These are phyloP conservation scores for Aspergillus nomiae DNA, from an alignment of 2,329 filamentous ascomycete genomes.

Conservation along the genomic window DNA sequence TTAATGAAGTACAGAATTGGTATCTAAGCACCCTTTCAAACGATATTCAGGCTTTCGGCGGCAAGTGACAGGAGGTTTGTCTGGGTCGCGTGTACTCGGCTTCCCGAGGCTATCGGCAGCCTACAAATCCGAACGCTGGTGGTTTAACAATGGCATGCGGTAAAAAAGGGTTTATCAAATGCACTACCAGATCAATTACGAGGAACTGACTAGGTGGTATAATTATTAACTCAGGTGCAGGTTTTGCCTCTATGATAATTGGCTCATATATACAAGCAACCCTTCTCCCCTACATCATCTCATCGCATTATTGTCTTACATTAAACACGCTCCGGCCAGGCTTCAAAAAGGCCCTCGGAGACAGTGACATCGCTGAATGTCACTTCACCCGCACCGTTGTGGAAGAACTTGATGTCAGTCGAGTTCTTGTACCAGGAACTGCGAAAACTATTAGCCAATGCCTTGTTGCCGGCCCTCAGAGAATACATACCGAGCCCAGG, in stretches of 20 bases:
- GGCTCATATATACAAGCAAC: not conserved
- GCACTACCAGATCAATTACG: not conserved
- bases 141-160: not conserved
- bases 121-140: not conserved
- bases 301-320: not conserved
- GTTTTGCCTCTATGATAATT: not conserved
- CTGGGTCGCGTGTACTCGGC: not conserved
- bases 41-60: not conserved
- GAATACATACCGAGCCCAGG: constrained; percentile 21
- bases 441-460: not conserved
- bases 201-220: not conserved
- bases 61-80: not conserved
- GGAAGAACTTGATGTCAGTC: constrained; percentile 21
- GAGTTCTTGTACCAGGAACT: constrained; percentile 25
- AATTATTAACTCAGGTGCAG: not conserved
- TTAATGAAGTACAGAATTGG: not conserved
- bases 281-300: not conserved
- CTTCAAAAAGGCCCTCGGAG: constrained; percentile 23
- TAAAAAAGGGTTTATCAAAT: too few relatives aligned
- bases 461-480: not conserved
- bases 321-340: constrained; percentile 17
- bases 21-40: not conserved
- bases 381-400: constrained; percentile 18
- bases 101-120: not conserved
- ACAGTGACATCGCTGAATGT: constrained; percentile 18